phyloP scores from a whole-genome alignment of 352 stramenopile species.

The Blastocystis sp. region DNA sequence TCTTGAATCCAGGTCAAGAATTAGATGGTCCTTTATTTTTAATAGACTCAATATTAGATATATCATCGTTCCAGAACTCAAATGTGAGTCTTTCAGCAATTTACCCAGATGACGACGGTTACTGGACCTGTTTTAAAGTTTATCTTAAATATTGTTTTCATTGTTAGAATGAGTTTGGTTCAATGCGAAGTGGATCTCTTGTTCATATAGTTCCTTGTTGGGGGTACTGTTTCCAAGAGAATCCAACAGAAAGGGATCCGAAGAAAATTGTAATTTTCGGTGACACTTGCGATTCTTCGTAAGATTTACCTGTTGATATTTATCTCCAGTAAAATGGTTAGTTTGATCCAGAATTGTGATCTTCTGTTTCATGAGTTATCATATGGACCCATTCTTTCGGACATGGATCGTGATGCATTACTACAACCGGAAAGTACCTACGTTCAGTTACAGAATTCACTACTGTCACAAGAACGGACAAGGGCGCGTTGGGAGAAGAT shows the following conservation, averaged over 20 bases:
- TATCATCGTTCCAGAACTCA: background rate
- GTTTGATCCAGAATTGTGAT: slow-evolving; percentile 48
- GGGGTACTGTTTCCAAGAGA: slow-evolving; percentile 52
- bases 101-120: slow-evolving; percentile 50
- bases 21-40: slow-evolving; percentile 73
- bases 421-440: background rate
- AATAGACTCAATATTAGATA: slow-evolving; percentile 6
- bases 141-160: background rate
- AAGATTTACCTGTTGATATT: background rate
- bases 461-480: background rate
- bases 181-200: background rate
- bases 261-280: slow-evolving; percentile 64
- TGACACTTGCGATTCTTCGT: slow-evolving; percentile 65
- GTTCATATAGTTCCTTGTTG: slow-evolving; percentile 34
- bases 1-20: slow-evolving; percentile 70
- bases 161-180: background rate
- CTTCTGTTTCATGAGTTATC: slow-evolving; percentile 65
- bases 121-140: slow-evolving; percentile 60
- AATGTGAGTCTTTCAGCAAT: slow-evolving; percentile 35
- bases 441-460: background rate
- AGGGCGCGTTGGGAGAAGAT: slow-evolving; percentile 69
- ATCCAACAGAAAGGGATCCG: background rate
- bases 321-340: background rate
- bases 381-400: background rate
- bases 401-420: slow-evolving; percentile 1